These are phyloP conservation scores for Pholiota microspora DNA, from an alignment of 768 basidiomycete species.

Conservation along the genomic window DNA sequence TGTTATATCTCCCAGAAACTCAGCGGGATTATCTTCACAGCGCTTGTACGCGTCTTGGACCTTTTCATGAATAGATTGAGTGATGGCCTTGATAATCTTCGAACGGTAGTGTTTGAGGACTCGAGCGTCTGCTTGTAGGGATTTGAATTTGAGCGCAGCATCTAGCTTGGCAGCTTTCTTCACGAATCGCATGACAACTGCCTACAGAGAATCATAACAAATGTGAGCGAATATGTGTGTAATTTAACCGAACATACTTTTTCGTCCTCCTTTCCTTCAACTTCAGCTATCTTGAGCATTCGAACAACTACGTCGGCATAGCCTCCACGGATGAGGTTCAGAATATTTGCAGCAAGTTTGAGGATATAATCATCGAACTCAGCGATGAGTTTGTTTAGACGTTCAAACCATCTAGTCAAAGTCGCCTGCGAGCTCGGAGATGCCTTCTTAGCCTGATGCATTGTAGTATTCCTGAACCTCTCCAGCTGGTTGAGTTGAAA, in stretches of 20 bases:
- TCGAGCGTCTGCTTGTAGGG: slow-evolving; percentile 90
- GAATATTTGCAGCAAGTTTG: slow-evolving; percentile 71
- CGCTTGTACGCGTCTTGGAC: slow-evolving; percentile 68
- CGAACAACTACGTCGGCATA: slow-evolving; percentile 87
- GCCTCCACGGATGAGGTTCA: slow-evolving; percentile 77
- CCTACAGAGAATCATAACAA: slow-evolving; percentile 41
- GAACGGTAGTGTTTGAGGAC: slow-evolving; percentile 94
- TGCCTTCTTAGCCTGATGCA: slow-evolving; percentile 90
- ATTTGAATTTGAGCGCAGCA: slow-evolving; percentile 90
- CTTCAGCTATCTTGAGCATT: slow-evolving; percentile 88
- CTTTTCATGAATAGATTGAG: slow-evolving; percentile 67
- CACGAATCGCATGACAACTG: slow-evolving; percentile 90
- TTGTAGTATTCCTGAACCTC: slow-evolving; percentile 89
- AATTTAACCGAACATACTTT: slow-evolving; percentile 52
- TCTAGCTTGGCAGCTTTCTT: slow-evolving; percentile 93
- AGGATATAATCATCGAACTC: slow-evolving; percentile 86
- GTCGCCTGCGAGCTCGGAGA: slow-evolving; percentile 65
- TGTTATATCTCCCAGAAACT: slow-evolving; percentile 73
- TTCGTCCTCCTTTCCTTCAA: slow-evolving; percentile 92
- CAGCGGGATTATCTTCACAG: slow-evolving; percentile 60
- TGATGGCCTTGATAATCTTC: slow-evolving; percentile 80
- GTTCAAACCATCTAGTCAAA: slow-evolving; percentile 78
- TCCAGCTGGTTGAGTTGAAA: slow-evolving; percentile 91
- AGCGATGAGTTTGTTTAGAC: slow-evolving; percentile 73
- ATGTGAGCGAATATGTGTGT: not conserved